phyloP scores from a whole-genome alignment of 2,329 filamentous ascomycete genomes.

The Botryotinia narcissicola region DNA sequence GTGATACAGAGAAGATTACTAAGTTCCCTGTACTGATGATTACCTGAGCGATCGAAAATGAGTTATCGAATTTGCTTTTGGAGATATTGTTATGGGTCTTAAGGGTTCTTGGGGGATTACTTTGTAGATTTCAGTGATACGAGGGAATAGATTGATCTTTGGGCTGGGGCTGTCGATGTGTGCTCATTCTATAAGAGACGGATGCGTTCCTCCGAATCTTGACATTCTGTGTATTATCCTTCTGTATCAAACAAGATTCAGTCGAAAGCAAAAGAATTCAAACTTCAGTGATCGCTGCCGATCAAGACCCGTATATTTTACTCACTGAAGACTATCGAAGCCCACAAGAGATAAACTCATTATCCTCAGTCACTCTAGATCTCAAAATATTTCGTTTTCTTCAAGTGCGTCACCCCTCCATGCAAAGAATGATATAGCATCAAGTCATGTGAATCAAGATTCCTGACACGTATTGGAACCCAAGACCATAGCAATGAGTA shows the following conservation, averaged over 20 bases:
- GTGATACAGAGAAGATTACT: not conserved
- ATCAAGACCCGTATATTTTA: not conserved
- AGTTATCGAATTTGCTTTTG: no score
- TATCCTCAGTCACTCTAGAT: not conserved
- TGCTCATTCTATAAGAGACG: not conserved
- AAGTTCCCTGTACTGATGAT: fast-evolving
- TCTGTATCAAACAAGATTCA: not conserved
- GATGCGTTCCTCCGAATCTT: not conserved
- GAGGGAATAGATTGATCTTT: not conserved
- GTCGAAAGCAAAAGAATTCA: no score
- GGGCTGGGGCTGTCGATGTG: fast-evolving
- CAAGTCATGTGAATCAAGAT: not conserved
- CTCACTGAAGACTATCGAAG: not conserved
- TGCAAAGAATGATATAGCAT: not conserved
- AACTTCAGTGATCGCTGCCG: fast-evolving
- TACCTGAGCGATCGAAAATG: no score
- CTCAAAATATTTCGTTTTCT: not conserved
- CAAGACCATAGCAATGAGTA: not conserved
- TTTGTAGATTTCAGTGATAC: not conserved
- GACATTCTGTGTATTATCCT: not conserved
- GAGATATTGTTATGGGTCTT: not conserved
- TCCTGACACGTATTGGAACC: fast-evolving
- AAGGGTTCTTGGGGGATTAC: no score
- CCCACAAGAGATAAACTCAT: not conserved
- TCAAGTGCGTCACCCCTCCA: not conserved